Conservation (phyloP, 2,329 filamentous ascomycete genomes). For the Apiospora kogelbergensis region DNA sequence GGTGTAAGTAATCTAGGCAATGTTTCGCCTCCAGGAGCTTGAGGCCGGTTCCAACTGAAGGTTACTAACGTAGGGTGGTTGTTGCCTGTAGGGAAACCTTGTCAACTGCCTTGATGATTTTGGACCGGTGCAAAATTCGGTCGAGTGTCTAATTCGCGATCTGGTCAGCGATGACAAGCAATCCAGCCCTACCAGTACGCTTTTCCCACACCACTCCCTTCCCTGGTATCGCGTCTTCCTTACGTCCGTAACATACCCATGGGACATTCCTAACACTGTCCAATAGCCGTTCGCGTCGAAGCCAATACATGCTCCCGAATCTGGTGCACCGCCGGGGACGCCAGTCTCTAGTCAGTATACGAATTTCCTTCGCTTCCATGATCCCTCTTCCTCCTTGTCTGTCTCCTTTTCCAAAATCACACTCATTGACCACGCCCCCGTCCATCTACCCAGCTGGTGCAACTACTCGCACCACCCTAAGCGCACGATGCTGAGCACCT, state of each 20-base stretch:
- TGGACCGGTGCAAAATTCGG: not conserved
- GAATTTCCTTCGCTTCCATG: no score
- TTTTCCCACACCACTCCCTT: not conserved
- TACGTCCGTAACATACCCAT: not conserved
- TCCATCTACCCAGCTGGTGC: not conserved
- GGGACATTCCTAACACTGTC: not conserved
- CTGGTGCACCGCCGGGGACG: not conserved
- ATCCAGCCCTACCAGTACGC: not conserved
- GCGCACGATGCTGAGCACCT: not conserved
- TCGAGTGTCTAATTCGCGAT: not conserved
- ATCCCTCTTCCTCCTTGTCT: no score
- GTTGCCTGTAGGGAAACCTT: not conserved
- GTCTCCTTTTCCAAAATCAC: no score
- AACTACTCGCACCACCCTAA: not conserved
- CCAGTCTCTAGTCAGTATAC: not conserved
- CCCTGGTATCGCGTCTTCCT: not conserved
- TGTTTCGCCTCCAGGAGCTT: no score
- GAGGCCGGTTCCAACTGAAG: no score
- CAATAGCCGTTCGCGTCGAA: not conserved
- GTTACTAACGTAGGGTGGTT: not conserved
- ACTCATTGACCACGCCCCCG: no score
- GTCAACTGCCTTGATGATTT: not conserved
- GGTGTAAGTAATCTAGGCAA: not conserved
- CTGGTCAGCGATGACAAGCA: not conserved
- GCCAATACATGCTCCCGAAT: not conserved